Evolutionary conservation across 805 yeast species (phyloP), one percentile per base, ranked within the genome.

Genomic region (Suhomyces sp.): DNA sequence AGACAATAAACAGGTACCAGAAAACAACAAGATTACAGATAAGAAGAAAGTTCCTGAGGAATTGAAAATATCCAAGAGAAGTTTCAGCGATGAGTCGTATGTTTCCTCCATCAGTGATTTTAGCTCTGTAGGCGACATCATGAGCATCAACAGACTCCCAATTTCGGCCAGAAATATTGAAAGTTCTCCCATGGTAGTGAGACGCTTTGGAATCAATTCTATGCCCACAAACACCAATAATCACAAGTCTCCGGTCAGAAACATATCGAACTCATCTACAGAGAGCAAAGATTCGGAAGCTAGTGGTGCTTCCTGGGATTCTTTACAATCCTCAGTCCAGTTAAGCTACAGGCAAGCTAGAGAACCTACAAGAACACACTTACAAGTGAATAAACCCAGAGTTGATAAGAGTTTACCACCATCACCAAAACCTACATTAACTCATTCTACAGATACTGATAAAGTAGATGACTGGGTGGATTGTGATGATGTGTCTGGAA

Each of bases 31-130:
- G 44, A 15, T 15, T 46, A 4, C 31, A 17, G 10, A 15, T 9
- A 7, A 19, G 41, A 23, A 35, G 3, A 19, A 19, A 17, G 27
- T 29, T 46, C 19, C 19, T 19, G 19, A 19, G 19, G 47, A 52
- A 29, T 48, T 52, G 24, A 48, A 45, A 17, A 55, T 60, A 9
- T 56, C 52, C 40, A 61, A 59, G 44, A 53, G 78, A 48, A 63
- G 63, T 9, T 69, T 71, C 52, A 72, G 77, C 44, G 77, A 62
- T 31, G 69, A 73, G 49, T 71, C 77, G 1, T 64, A 61, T 17
- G 74, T 70, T 1, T 71, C 76, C 5, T 69, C 77, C 0, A 69
- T 72, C 10, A 70, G 75, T 53, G 66, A 73, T 0, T 68, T 71
- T 52, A 70, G 73, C 53, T 66, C 76, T 1, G 58, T 68, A 15